Evolutionary conservation across 495 filamentous ascomycete species (phyloP).

Genomic region (Halenospora varia): DNA sequence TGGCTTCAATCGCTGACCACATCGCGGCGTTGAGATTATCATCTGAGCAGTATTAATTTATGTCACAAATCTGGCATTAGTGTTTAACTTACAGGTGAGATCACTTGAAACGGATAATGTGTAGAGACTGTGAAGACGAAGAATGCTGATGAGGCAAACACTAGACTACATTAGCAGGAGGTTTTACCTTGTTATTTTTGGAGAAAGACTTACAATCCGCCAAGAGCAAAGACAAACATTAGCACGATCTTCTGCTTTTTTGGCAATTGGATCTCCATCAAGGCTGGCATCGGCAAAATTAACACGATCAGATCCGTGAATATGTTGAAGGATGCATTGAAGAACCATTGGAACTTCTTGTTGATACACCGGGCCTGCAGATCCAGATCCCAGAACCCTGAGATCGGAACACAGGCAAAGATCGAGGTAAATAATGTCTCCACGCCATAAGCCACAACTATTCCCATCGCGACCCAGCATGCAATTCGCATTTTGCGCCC

Average conservation of each 20-base stretch:
- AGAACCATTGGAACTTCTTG: constrained; percentile 34
- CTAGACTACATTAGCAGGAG: background rate
- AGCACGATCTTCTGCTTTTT: constrained; percentile 42
- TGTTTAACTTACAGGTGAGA: constrained; percentile 26
- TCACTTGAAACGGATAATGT: constrained; percentile 31
- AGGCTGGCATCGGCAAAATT: constrained; percentile 41
- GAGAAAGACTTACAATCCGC: constrained; percentile 30
- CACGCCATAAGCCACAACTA: constrained; percentile 20
- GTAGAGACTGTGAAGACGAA: constrained; percentile 40
- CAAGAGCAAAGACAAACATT: constrained; percentile 44
- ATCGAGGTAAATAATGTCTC: constrained; percentile 24
- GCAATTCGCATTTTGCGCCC: constrained; percentile 10
- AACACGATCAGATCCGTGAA: constrained; percentile 48
- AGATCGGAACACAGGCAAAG: constrained; percentile 50
- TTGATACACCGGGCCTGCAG: constrained; percentile 43
- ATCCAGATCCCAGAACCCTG: constrained; percentile 14
- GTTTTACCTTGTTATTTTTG: too few relatives aligned
- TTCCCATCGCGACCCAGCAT: constrained; percentile 19
- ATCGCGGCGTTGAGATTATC: constrained; percentile 33
- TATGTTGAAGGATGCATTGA: constrained; percentile 45
- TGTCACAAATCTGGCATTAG: background rate
- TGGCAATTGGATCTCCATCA: constrained; percentile 39
- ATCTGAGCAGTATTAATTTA: background rate
- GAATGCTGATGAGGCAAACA: constrained; percentile 26
- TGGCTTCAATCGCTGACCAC: constrained; percentile 40